These are phyloP conservation scores for Allium fistulosum DNA, from an alignment of 106 monocot genomes.

Conservation along the genomic window DNA sequence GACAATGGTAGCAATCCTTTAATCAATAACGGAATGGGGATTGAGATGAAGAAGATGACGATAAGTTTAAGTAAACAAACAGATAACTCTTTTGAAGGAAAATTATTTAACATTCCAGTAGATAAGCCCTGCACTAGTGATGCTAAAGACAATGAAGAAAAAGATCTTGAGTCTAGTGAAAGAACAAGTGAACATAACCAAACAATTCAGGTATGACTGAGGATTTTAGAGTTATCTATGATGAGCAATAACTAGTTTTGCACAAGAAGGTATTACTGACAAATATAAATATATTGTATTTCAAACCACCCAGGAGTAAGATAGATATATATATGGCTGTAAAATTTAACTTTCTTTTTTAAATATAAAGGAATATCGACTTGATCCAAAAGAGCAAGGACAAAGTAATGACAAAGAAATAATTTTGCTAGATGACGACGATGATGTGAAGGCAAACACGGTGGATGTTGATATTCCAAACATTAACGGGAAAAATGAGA, in stretches of 20 bases:
- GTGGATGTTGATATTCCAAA: neutral
- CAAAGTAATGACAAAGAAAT: constrained; percentile 11
- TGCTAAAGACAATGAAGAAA: neutral
- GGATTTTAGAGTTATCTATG: neutral
- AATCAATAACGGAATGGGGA: neutral
- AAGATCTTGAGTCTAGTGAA: neutral
- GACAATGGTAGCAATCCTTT: neutral
- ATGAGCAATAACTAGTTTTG: no score
- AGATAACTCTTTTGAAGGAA: neutral
- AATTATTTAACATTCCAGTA: neutral
- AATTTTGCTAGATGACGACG: constrained; percentile 14
- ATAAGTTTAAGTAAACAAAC: neutral
- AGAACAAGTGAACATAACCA: constrained; percentile 1
- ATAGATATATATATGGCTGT: no score
- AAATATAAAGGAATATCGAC: no score
- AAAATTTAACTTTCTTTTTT: no score
- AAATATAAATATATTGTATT: no score
- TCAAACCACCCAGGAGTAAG: no score
- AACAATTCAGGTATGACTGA: constrained; percentile 5
- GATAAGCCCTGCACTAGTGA: neutral
- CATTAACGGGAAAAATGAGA: constrained; percentile 15
- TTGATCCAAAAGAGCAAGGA: constrained; percentile 1
- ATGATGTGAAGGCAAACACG: constrained; percentile 2
- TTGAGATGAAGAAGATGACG: neutral
- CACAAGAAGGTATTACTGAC: no score